A percentile compares a stretch with the other conserved stretches of the same genome.
phyloP scores from a whole-genome alignment of 2,329 filamentous ascomycete species.

The Aotearoamyces nothofagi region DNA sequence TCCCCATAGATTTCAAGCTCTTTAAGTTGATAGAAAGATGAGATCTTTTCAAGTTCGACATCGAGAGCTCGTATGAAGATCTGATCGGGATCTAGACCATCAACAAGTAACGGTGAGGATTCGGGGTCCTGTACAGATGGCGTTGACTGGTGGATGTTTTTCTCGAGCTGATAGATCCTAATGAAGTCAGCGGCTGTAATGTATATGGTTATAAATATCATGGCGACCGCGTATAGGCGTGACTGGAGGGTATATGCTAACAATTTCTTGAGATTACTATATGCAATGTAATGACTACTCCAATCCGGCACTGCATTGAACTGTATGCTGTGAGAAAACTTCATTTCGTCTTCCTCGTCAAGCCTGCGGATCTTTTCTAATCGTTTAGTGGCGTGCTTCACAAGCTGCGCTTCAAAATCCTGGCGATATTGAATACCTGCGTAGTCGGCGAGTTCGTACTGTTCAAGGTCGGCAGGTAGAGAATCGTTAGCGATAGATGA shows the following conservation, averaged over 20 bases:
- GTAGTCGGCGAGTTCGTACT: slow-evolving; percentile 18
- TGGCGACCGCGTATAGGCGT: background rate
- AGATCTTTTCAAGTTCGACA: slow-evolving; percentile 85
- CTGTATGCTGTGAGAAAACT: slow-evolving; percentile 98
- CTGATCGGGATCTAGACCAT: slow-evolving; percentile 57
- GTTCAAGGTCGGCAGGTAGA: slow-evolving; percentile 10
- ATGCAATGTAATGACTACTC: slow-evolving; percentile 95
- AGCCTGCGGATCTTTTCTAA: slow-evolving; percentile 54
- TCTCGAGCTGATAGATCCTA: slow-evolving; percentile 92
- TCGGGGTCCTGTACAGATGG: slow-evolving; percentile 55
- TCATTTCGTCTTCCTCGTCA: slow-evolving; percentile 76
- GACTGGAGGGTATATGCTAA: slow-evolving; percentile 28
- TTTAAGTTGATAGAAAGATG: slow-evolving; percentile 78
- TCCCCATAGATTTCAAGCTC: slow-evolving; percentile 78
- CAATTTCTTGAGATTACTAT: slow-evolving; percentile 98
- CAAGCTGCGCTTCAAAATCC: slow-evolving; percentile 6
- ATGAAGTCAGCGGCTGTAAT: slow-evolving; percentile 6
- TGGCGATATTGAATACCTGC: slow-evolving; percentile 5
- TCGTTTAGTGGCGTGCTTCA: slow-evolving; percentile 34
- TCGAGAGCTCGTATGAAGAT: slow-evolving; percentile 73
- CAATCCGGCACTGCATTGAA: slow-evolving; percentile 99
- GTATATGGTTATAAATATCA: too few species aligned
- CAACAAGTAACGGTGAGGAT: slow-evolving; percentile 64
- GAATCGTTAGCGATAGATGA: slow-evolving; percentile 4
- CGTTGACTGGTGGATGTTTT: slow-evolving; percentile 50